These are phyloP conservation scores for Tulasnella sp. DNA, from an alignment of 768 basidiomycete species.

Conservation along the genomic window DNA sequence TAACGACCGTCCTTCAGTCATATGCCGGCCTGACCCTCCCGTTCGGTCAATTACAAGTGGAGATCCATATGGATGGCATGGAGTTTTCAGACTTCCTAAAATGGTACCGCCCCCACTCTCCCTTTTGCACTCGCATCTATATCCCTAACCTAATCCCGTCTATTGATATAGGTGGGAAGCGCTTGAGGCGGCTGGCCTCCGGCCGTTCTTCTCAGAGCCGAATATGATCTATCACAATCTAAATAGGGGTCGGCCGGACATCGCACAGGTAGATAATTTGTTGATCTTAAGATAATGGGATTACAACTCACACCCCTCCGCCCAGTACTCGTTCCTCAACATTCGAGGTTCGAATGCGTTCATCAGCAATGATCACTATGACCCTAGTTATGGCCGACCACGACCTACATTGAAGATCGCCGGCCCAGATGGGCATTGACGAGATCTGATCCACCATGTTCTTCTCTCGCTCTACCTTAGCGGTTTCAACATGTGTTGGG, in stretches of 20 bases:
- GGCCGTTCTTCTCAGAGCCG: slow-evolving; percentile 13
- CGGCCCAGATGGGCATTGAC: no score
- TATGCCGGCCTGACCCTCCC: slow-evolving; percentile 21
- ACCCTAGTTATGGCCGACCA: no score
- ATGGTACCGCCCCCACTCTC: slow-evolving; percentile 30
- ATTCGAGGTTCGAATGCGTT: slow-evolving; percentile 14
- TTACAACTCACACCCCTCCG: no score
- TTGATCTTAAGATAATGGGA: no score
- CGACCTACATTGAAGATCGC: no score
- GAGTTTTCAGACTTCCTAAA: slow-evolving; percentile 42
- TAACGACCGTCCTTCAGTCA: not conserved
- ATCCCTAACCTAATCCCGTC: not conserved
- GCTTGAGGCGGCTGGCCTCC: slow-evolving; percentile 10
- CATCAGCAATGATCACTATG: slow-evolving; percentile 1
- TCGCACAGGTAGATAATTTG: slow-evolving; percentile 9
- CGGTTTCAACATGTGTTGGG: no score
- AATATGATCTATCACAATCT: slow-evolving; percentile 14
- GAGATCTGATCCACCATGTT: no score
- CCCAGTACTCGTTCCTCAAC: slow-evolving; percentile 18
- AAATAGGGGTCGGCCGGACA: not conserved
- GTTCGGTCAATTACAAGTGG: slow-evolving; percentile 17
- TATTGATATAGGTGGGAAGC: slow-evolving; percentile 1
- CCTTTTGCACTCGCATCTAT: not conserved
- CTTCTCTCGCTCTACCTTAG: no score
- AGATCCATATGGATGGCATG: slow-evolving; percentile 30